These are phyloP conservation scores for Crithidia fasciculata DNA, from an alignment of 208 protist genomes.

Conservation along the genomic window DNA sequence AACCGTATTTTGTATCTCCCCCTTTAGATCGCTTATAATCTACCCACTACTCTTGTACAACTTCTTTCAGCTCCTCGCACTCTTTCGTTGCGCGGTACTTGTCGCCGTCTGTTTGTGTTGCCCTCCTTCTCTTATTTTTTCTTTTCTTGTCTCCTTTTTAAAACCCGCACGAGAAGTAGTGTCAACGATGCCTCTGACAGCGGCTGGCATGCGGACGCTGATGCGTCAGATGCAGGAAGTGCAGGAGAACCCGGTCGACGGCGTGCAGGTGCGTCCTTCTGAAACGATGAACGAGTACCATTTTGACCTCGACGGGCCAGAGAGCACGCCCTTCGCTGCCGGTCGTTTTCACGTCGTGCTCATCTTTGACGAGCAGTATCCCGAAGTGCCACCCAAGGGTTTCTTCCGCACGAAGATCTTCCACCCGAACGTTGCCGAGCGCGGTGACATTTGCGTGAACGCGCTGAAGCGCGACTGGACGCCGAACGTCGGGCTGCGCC, in stretches of 20 bases:
- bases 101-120: too few species aligned
- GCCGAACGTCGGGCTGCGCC: constrained; percentile 91
- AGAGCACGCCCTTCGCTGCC: constrained; percentile 95
- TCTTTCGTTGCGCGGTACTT: too few species aligned
- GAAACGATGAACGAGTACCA: constrained; percentile 94
- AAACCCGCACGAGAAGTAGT: background rate
- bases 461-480: constrained; percentile 99
- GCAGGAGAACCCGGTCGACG: constrained; percentile 81
- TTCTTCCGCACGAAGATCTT: constrained; percentile 99
- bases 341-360: constrained; percentile 95
- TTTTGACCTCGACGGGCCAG: constrained; percentile 94
- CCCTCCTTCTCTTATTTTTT: background rate
- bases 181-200: constrained; percentile 72
- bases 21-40: too few species aligned
- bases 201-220: constrained; percentile 80
- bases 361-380: constrained; percentile 94
- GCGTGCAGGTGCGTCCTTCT: constrained; percentile 83
- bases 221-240: constrained; percentile 88
- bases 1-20: too few species aligned
- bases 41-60: too few species aligned
- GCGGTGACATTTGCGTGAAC: constrained; percentile 99
- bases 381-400: constrained; percentile 95
- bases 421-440: constrained; percentile 98
- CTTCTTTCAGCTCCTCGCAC: too few species aligned
- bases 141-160: background rate